Base-by-base conservation (phyloP, 1,284 basidiomycete species). In the Ganoderma leucocontextum region DNA sequence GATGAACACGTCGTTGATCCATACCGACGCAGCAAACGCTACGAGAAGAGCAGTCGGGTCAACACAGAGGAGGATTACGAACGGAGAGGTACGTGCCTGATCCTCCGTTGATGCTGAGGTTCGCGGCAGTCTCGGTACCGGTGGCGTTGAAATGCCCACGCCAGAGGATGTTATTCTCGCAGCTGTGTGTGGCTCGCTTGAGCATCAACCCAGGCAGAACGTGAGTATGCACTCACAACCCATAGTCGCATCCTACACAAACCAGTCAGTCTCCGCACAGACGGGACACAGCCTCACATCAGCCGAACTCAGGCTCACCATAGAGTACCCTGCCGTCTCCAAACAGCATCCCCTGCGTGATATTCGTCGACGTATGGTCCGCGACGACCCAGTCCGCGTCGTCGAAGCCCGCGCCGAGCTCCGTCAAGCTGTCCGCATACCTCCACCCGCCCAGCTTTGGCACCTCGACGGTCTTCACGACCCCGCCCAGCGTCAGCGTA, bases 1-100 rank as follows among this genome's bases (percentile, higher is more conserved):
- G 60, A 95, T 77, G 81, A 94, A 94, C 2, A 86, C 81, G 67
- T 89, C 81, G 72, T 95, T 95, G n/a, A 94, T 78, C 90, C 91
- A 95, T 6, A 94, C 88, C 61, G 89, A 92, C 1, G 91, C 91
- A 22, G 93, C 93, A 70, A 93, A 94, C 0, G 88, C 92, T 88
- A 64, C 4, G 15, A 25, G 35, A 13, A 19, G 10, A 6, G 67
- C 44, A 49, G 15, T 1, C 41, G 41, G 15, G 29, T 2, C 5
- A 19, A 19, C 13, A 22, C 2, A 12, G 55, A 13, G n/a, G 35
- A n/a, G 19, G 7, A 35, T 12, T 13, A 19, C 47, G 8, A 33
- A 33, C 33, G 7, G 8, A 7, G 1, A 2, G 29, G 29, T 35
- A 76, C 81, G 53, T 68, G 92, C 92, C 91, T 83, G 87, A 84